phyloP scores from a whole-genome alignment of 257 asterid species.

The Scutellaria galericulata region DNA sequence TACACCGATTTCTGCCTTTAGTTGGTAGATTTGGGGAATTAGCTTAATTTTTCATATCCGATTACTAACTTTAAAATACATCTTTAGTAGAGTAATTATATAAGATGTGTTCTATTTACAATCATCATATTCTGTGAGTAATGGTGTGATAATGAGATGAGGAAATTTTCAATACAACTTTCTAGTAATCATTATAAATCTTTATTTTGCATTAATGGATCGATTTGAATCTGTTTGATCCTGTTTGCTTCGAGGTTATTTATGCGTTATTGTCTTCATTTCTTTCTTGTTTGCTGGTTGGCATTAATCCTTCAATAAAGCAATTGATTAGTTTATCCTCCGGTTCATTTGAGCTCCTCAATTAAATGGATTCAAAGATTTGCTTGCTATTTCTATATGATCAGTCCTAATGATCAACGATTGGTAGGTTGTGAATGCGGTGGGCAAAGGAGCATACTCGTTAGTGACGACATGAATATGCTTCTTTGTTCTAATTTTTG shows the following conservation, averaged over 20 bases:
- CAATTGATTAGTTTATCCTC: neutral
- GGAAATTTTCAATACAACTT: neutral
- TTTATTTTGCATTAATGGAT: constrained; percentile 1
- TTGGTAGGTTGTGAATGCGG: no score
- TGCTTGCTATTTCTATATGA: neutral
- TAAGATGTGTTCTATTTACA: constrained; percentile 5
- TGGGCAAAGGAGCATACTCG: no score
- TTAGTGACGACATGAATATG: no score
- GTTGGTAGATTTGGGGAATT: constrained; percentile 22
- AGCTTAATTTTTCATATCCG: constrained; percentile 13
- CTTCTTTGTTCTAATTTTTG: no score
- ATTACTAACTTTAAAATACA: constrained; percentile 21
- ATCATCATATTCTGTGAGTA: constrained; percentile 25
- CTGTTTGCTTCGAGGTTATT: neutral
- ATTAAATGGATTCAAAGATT: neutral
- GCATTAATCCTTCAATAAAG: neutral
- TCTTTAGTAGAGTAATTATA: neutral
- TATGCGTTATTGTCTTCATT: neutral
- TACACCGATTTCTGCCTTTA: constrained; percentile 21
- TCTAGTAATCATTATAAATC: neutral
- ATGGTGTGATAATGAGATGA: neutral
- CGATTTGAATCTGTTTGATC: neutral
- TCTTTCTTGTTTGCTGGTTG: neutral
- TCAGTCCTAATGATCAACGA: no score
- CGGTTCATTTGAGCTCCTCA: no score